A percentile compares a stretch with the other conserved stretches of the same genome.
phyloP scores from a whole-genome alignment of 2,329 filamentous ascomycete genomes.

The Curvularia eragrostidis region DNA sequence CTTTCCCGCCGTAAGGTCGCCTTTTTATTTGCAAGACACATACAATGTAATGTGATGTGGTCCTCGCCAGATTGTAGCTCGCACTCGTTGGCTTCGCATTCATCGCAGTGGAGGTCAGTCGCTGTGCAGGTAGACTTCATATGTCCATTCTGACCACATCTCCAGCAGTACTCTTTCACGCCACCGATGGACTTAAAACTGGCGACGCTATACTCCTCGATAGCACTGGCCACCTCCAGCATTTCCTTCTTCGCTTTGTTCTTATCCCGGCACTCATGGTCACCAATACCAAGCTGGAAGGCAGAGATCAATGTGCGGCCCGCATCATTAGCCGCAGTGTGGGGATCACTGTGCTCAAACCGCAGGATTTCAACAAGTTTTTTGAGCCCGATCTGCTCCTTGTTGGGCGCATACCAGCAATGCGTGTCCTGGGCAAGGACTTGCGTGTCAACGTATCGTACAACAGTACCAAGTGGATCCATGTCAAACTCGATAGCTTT shows the following conservation, averaged over 20 bases:
- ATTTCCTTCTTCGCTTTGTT: neutral
- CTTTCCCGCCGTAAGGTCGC: conserved; percentile 1
- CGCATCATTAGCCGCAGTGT: conserved; percentile 33
- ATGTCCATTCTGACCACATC: conserved; percentile 14
- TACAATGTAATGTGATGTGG: conserved; percentile 17
- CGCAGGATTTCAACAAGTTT: conserved; percentile 13
- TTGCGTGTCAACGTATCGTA: conserved; percentile 36
- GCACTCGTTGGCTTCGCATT: conserved; percentile 9
- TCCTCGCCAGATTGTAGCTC: conserved; percentile 1
- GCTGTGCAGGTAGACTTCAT: conserved; percentile 13
- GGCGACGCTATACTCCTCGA: conserved; percentile 16
- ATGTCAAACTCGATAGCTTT: conserved; percentile 25
- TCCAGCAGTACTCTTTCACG: conserved; percentile 18
- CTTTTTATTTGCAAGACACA: conserved; percentile 5
- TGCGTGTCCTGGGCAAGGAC: conserved; percentile 19
- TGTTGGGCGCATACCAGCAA: neutral
- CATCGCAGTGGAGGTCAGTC: conserved; percentile 10
- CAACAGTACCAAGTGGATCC: conserved; percentile 13
- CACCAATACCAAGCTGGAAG: conserved; percentile 23
- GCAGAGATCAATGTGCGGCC: conserved; percentile 35
- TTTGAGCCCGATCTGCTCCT: conserved; percentile 20
- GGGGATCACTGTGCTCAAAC: conserved; percentile 28
- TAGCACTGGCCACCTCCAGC: conserved; percentile 9
- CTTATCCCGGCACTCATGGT: conserved; percentile 1
- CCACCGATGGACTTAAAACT: conserved; percentile 16